Conservation (phyloP, 495 filamentous ascomycete species). For the Xylaria intraflava region DNA sequence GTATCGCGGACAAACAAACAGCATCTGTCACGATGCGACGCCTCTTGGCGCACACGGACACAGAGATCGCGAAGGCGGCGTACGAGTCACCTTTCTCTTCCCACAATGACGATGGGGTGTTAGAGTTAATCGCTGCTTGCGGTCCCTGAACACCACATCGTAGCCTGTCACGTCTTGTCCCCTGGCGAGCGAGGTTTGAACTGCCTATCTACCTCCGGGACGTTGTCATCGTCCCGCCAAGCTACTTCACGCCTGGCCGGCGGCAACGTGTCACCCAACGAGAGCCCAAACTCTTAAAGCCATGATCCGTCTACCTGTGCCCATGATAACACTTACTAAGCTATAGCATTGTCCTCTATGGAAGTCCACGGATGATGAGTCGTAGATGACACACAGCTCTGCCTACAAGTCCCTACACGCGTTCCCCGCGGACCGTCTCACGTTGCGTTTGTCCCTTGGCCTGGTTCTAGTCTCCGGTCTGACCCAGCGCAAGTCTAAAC, state of each 20-base stretch:
- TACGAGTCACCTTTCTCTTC: not conserved
- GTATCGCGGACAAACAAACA: conserved; percentile 1
- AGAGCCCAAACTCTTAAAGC: no score
- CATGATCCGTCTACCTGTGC: no score
- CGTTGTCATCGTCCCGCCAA: no score
- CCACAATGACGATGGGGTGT: not conserved
- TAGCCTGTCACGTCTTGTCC: not conserved
- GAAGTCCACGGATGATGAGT: no score
- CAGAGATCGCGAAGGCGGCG: not conserved
- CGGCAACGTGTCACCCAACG: not conserved
- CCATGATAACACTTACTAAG: no score
- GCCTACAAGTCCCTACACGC: conserved; percentile 3
- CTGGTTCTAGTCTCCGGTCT: not conserved
- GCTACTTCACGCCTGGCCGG: no score
- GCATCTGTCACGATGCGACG: not conserved
- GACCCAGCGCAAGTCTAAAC: not conserved
- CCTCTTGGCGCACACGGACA: not conserved
- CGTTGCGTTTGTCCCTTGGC: conserved; percentile 8
- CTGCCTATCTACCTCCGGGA: not conserved
- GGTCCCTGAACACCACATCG: no score
- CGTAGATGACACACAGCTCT: not conserved
- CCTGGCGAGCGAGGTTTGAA: not conserved
- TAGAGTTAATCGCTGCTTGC: not conserved
- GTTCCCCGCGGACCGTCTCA: not conserved
- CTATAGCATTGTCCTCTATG: no score